phyloP scores from a whole-genome alignment of 108 stramenopile species.

The Cyclotella choctawhatcheeana region DNA sequence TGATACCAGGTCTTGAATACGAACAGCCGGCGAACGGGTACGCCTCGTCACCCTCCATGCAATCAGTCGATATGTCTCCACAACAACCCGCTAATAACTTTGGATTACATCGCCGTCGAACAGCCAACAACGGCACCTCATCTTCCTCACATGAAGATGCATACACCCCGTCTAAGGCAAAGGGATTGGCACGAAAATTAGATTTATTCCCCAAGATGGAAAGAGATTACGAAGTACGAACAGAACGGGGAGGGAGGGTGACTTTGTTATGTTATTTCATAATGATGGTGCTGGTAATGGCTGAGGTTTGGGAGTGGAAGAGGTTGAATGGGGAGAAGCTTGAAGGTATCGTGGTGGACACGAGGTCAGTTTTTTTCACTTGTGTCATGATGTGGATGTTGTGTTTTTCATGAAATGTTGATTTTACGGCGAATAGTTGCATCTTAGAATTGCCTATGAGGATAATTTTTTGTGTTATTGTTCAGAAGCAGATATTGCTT shows the following conservation, averaged over 20 bases:
- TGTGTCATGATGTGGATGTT: neutral
- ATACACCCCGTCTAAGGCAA: conserved; percentile 32
- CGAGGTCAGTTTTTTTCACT: conserved; percentile 30
- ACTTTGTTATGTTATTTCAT: conserved; percentile 62
- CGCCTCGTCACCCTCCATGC: conserved; percentile 16
- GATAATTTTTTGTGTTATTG: conserved; percentile 27
- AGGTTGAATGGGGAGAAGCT: conserved; percentile 51
- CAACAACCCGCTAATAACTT: conserved; percentile 16
- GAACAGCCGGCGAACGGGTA: conserved; percentile 25
- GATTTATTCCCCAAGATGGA: conserved; percentile 90
- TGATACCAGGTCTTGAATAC: conserved; percentile 52
- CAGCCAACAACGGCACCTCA: conserved; percentile 4
- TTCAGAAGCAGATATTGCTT: conserved; percentile 25
- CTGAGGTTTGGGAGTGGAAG: conserved; percentile 64
- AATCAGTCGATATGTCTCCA: conserved; percentile 12
- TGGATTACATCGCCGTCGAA: conserved; percentile 28
- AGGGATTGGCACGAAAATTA: conserved; percentile 48
- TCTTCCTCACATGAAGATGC: conserved; percentile 27
- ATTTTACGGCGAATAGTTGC: too few species aligned
- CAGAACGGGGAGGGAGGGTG: conserved; percentile 68
- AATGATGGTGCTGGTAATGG: conserved; percentile 60
- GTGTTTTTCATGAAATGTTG: too few species aligned
- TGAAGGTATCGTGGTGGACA: conserved; percentile 80
- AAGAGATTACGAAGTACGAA: conserved; percentile 70
- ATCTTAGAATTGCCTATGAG: conserved; percentile 5